Conservation (phyloP, 2,329 filamentous ascomycete species). For the Trichoderma sp. region DNA sequence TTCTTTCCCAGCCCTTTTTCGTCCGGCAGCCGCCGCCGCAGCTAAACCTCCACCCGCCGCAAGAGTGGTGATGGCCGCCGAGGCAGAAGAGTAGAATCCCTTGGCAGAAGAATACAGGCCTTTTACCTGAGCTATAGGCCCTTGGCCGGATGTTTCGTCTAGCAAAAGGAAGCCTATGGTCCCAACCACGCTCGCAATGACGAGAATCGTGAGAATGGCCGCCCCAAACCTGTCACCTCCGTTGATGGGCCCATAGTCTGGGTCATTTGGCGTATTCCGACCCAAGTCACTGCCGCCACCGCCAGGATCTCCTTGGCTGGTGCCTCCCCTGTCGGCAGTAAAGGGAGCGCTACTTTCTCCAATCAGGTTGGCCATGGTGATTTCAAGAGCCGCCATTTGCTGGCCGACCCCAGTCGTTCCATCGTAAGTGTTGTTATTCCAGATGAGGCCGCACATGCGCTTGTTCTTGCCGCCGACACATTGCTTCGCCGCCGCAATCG, state of each 20-base stretch:
- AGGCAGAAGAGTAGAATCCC: conserved; percentile 29
- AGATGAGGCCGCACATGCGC: conserved; percentile 62
- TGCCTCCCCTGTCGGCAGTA: conserved; percentile 59
- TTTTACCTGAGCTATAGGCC: conserved; percentile 37
- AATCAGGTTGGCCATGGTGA: conserved; percentile 64
- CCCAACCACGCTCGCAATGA: conserved; percentile 56
- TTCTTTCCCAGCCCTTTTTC: conserved; percentile 25
- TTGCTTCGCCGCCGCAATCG: conserved; percentile 57
- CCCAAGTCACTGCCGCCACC: conserved; percentile 51
- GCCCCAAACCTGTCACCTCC: conserved; percentile 69
- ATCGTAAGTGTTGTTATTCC: conserved; percentile 60
- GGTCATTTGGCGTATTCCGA: conserved; percentile 36
- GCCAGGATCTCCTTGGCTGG: conserved; percentile 50
- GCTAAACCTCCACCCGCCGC: conserved; percentile 31
- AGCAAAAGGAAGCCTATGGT: conserved; percentile 53
- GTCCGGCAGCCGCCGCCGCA: conserved; percentile 27
- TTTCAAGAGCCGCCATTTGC: conserved; percentile 69
- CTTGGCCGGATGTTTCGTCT: conserved; percentile 48
- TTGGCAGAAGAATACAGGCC: conserved; percentile 31
- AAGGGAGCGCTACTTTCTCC: conserved; percentile 45
- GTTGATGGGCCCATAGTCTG: conserved; percentile 41
- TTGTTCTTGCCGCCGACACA: conserved; percentile 60
- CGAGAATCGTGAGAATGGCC: conserved; percentile 60
- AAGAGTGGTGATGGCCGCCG: conserved; percentile 30
- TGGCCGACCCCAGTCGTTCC: conserved; percentile 65